Evolutionary conservation across 768 basidiomycete genomes (phyloP).

Genomic region (Phanerodontia chrysosporium): DNA sequence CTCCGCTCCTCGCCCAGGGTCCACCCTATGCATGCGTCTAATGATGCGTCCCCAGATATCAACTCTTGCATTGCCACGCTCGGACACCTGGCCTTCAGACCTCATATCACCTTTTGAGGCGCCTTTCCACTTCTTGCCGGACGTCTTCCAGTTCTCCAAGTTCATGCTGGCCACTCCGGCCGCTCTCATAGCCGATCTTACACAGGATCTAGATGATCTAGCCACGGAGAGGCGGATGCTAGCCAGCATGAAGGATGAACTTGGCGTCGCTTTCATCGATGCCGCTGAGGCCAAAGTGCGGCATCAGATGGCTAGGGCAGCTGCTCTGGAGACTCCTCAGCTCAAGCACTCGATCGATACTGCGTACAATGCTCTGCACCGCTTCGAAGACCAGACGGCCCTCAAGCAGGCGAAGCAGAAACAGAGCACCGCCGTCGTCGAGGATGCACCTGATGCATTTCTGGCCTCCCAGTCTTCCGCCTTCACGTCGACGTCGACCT

Average conservation of each 20-base stretch:
- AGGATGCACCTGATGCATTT: constrained; percentile 57
- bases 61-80: constrained; percentile 90
- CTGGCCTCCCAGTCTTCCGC: constrained; percentile 38
- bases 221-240: constrained; percentile 64
- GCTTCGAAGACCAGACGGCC: constrained; percentile 41
- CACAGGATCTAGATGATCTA: constrained; percentile 69
- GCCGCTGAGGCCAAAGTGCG: constrained; percentile 71
- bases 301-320: constrained; percentile 76
- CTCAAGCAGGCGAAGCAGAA: constrained; percentile 5
- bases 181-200: constrained; percentile 74
- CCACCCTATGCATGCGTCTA: constrained; percentile 76
- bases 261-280: constrained; percentile 77
- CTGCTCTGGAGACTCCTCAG: constrained; percentile 65
- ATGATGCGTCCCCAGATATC: constrained; percentile 93
- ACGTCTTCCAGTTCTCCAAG: constrained; percentile 81
- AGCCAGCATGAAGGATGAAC: constrained; percentile 63
- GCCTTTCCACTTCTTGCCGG: constrained; percentile 94
- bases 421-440: constrained; percentile 17
- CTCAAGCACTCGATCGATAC: constrained; percentile 64
- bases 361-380: constrained; percentile 50
- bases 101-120: constrained; percentile 87
- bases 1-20: constrained; percentile 46
- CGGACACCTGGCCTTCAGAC: constrained; percentile 91
- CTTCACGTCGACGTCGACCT: constrained; percentile 3
- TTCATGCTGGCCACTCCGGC: constrained; percentile 95